These are phyloP conservation scores for Suillus discolor DNA, from an alignment of 768 basidiomycete genomes.

Conservation along the genomic window DNA sequence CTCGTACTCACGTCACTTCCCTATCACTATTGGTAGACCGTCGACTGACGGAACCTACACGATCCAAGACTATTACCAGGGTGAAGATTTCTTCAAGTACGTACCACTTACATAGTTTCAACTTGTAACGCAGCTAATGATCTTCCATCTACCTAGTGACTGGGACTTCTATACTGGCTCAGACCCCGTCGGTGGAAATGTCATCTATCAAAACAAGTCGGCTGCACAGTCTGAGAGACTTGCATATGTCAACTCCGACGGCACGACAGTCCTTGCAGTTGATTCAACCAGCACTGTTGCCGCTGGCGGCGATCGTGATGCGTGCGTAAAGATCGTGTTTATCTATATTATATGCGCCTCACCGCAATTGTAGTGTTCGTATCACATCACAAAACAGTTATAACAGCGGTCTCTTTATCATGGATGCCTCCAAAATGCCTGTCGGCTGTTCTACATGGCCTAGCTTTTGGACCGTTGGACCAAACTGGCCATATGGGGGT, in stretches of 20 bases:
- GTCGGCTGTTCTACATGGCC: slow-evolving; percentile 66
- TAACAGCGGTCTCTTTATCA: slow-evolving; percentile 68
- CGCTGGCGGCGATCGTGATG: slow-evolving; percentile 54
- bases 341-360: slow-evolving; percentile 2
- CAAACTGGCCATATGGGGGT: slow-evolving; percentile 53
- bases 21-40: slow-evolving; percentile 19
- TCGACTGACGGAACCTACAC: slow-evolving; percentile 32
- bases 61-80: slow-evolving; percentile 45
- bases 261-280: slow-evolving; percentile 61
- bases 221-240: slow-evolving; percentile 55
- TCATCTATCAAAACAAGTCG: slow-evolving; percentile 54
- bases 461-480: slow-evolving; percentile 60
- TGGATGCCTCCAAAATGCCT: slow-evolving; percentile 73
- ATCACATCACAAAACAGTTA: slow-evolving; percentile 66
- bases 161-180: slow-evolving; percentile 65
- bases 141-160: slow-evolving; percentile 39
- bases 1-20: slow-evolving; percentile 29
- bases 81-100: slow-evolving; percentile 63
- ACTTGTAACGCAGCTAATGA: not conserved
- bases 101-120: slow-evolving; percentile 18
- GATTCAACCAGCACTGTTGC: slow-evolving; percentile 55
- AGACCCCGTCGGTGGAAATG: slow-evolving; percentile 77
- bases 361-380: slow-evolving; percentile 50
- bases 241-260: slow-evolving; percentile 62
- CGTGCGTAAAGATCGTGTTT: slow-evolving; percentile 33